Conservation (phyloP, 805 yeast genomes). For the Spathaspora boniae region DNA sequence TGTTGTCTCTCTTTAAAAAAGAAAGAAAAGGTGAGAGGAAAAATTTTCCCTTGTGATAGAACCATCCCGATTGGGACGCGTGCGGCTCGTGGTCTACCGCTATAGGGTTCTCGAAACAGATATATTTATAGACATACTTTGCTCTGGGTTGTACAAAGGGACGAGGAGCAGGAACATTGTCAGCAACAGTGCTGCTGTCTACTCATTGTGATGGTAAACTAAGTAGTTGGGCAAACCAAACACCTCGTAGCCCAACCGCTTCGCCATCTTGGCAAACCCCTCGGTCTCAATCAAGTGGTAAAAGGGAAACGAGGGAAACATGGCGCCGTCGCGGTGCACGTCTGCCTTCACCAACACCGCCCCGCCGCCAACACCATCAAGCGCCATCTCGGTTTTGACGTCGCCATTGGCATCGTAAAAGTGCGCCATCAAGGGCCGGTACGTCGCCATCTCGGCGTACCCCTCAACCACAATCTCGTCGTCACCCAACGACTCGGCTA, state of each 20-base stretch:
- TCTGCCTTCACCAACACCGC: conserved; percentile 94
- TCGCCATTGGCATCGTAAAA: conserved; percentile 69
- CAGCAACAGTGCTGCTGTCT: conserved; percentile 7
- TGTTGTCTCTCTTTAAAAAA: neutral
- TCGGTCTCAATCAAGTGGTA: conserved; percentile 96
- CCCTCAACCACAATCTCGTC: conserved; percentile 97
- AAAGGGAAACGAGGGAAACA: conserved; percentile 98
- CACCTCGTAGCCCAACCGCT: conserved; percentile 85
- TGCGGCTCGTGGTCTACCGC: no score
- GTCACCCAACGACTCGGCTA: conserved; percentile 70
- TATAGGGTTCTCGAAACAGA: neutral
- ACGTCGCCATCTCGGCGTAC: conserved; percentile 88
- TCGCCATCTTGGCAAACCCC: conserved; percentile 98
- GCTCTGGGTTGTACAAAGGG: neutral
- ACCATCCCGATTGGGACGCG: neutral
- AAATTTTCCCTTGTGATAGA: neutral
- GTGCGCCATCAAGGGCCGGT: conserved; percentile 91
- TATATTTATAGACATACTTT: neutral
- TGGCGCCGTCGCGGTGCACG: conserved; percentile 98
- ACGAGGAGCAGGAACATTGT: neutral
- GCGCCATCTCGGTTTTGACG: conserved; percentile 62
- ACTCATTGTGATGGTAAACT: conserved; percentile 88
- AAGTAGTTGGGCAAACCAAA: conserved; percentile 92
- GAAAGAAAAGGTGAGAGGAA: conserved; percentile 3
- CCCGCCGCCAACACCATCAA: conserved; percentile 99